Evolutionary conservation across 306 rosid species (phyloP).

Genomic region (Clitoria ternatea): DNA sequence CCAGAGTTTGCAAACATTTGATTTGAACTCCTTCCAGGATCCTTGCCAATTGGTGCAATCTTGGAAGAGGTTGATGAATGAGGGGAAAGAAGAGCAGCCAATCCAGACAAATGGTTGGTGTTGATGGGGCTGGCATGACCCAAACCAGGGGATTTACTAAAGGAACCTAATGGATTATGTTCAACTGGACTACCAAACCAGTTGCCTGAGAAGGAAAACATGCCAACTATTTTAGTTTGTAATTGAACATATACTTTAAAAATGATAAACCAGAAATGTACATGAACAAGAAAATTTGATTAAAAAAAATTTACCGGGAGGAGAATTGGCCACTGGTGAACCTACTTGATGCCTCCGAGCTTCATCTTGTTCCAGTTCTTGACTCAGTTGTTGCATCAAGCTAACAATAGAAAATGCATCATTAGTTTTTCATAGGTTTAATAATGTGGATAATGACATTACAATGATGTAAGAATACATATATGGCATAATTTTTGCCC

Average conservation of each 20-base stretch:
- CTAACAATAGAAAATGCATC: slow-evolving; percentile 29
- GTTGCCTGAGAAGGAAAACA: slow-evolving; percentile 46
- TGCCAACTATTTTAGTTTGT: slow-evolving; percentile 6
- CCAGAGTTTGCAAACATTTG: slow-evolving; percentile 43
- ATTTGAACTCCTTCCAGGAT: slow-evolving; percentile 60
- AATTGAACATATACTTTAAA: slow-evolving; percentile 9
- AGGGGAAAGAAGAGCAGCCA: slow-evolving; percentile 79
- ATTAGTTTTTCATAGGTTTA: slow-evolving; percentile 10
- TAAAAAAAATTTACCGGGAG: slow-evolving; percentile 64
- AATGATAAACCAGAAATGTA: not conserved
- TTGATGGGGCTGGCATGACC: slow-evolving; percentile 64
- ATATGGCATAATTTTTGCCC: not conserved
- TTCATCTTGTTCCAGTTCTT: slow-evolving; percentile 88
- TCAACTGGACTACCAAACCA: slow-evolving; percentile 91
- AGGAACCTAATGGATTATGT: slow-evolving; percentile 55
- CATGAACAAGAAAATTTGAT: slow-evolving; percentile 1
- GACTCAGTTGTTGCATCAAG: slow-evolving; percentile 86
- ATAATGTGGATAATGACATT: not conserved
- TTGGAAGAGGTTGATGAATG: slow-evolving; percentile 62
- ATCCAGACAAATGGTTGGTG: slow-evolving; percentile 68
- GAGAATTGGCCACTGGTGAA: slow-evolving; percentile 80
- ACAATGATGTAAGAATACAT: not conserved
- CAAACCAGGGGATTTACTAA: slow-evolving; percentile 66
- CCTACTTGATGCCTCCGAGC: slow-evolving; percentile 63
- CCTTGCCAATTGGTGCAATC: slow-evolving; percentile 91